Evolutionary conservation across 1,284 basidiomycete species (phyloP).

Genomic region (Apiotrichum gracile): DNA sequence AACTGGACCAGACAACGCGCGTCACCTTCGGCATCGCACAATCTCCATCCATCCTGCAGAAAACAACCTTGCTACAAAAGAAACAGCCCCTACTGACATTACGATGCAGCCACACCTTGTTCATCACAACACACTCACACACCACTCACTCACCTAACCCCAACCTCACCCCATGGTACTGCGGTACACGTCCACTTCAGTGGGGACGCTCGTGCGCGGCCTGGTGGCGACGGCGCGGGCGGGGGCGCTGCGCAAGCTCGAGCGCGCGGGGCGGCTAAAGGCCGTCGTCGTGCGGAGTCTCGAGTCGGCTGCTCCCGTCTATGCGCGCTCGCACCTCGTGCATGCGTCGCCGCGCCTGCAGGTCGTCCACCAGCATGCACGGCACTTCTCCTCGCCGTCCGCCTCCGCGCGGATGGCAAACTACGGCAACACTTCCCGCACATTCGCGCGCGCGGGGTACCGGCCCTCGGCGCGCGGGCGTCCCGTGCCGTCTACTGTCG

Average conservation of each 20-base stretch:
- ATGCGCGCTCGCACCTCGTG: neutral
- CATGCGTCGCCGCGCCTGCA: conserved; percentile 11
- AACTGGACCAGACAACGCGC: too few relatives aligned
- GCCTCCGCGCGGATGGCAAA: neutral
- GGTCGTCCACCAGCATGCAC: conserved; percentile 18
- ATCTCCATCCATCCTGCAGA: too few relatives aligned
- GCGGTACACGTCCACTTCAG: conserved; percentile 8
- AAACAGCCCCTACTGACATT: too few relatives aligned
- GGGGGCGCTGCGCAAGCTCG: neutral
- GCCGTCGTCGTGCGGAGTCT: conserved; percentile 14
- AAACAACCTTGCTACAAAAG: neutral
- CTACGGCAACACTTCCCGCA: neutral
- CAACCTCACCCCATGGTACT: conserved; percentile 1
- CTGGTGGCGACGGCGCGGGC: conserved; percentile 7
- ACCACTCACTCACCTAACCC: neutral
- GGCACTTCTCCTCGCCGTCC: neutral
- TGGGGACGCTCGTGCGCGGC: conserved; percentile 2
- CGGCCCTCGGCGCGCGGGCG: conserved; percentile 16
- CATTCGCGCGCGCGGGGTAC: conserved; percentile 2
- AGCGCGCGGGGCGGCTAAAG: neutral
- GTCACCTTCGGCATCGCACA: too few relatives aligned
- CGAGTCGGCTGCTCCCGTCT: conserved; percentile 18
- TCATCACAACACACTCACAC: neutral
- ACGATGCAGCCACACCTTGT: neutral
- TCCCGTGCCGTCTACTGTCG: conserved; percentile 22